Conservation (phyloP, 345 rosid genomes). For the Iberis pinnata region DNA sequence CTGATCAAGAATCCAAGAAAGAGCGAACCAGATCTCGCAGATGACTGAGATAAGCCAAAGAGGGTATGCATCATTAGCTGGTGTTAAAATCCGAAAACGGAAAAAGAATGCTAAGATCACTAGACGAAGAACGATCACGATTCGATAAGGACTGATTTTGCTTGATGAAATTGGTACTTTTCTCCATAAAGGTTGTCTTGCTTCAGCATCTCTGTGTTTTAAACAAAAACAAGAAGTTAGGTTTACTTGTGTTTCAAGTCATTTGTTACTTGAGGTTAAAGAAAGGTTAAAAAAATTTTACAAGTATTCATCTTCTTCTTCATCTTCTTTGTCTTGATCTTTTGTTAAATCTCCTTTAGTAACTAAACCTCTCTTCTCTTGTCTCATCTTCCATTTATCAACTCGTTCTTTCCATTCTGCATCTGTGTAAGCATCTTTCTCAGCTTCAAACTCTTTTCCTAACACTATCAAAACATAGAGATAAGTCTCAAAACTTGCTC, state of each 20-base stretch:
- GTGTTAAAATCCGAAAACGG: slow-evolving; percentile 83
- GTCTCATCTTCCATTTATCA: slow-evolving; percentile 85
- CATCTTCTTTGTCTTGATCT: slow-evolving; percentile 58
- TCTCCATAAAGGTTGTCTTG: slow-evolving; percentile 90
- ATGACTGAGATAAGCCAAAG: slow-evolving; percentile 90
- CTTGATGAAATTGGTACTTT: slow-evolving; percentile 84
- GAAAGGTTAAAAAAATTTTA: slow-evolving; percentile 13
- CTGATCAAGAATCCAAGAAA: slow-evolving; percentile 97
- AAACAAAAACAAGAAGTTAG: slow-evolving; percentile 8
- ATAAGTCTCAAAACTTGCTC: slow-evolving; percentile 7
- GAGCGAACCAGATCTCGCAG: slow-evolving; percentile 91
- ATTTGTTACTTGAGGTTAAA: slow-evolving; percentile 4
- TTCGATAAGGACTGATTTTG: slow-evolving; percentile 84
- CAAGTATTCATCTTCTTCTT: slow-evolving; percentile 83
- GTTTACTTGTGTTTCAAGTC: slow-evolving; percentile 16
- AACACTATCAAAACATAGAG: slow-evolving; percentile 31
- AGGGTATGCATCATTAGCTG: slow-evolving; percentile 82
- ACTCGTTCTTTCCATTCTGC: slow-evolving; percentile 94
- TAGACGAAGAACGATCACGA: slow-evolving; percentile 85
- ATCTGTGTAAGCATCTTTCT: slow-evolving; percentile 56
- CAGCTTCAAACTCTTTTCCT: slow-evolving; percentile 71
- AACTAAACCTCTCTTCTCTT: slow-evolving; percentile 81
- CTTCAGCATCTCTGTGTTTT: slow-evolving; percentile 89
- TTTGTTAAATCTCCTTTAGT: slow-evolving; percentile 50
- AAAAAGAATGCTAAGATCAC: slow-evolving; percentile 70